A percentile compares a stretch with the other conserved stretches of the same genome.
Evolutionary conservation across 306 rosid genomes (phyloP).

Genomic region (Ziziphus jujuba): DNA sequence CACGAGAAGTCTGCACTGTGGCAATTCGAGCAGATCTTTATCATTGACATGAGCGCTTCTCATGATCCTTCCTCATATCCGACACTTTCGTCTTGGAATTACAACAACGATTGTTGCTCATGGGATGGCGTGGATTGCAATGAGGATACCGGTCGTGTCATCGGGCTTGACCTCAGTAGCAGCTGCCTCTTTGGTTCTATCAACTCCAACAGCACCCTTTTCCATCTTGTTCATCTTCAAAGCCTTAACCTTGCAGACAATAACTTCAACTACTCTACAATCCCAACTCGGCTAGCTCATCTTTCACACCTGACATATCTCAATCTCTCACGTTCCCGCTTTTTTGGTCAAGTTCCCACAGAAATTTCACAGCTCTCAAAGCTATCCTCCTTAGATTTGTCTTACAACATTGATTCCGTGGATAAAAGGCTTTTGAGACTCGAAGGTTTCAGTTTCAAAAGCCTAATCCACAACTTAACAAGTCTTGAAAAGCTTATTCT

Average conservation of each 20-base stretch:
- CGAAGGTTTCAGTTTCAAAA: not conserved
- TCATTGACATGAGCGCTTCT: too few relatives aligned
- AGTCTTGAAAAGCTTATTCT: not conserved
- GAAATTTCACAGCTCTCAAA: slow-evolving; percentile 18
- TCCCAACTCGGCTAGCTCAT: slow-evolving; percentile 12
- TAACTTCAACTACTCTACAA: slow-evolving; percentile 27
- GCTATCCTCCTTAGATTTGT: slow-evolving; percentile 15
- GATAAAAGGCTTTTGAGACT: too few relatives aligned
- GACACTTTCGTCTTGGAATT: not conserved
- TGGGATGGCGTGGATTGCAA: slow-evolving; percentile 19
- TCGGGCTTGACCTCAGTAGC: slow-evolving; percentile 11
- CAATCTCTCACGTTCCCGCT: not conserved
- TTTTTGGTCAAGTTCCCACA: slow-evolving; percentile 26
- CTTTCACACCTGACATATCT: slow-evolving; percentile 15
- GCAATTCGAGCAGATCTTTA: too few relatives aligned
- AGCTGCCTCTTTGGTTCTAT: slow-evolving; percentile 16
- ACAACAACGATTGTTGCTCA: not conserved
- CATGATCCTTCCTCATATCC: not conserved
- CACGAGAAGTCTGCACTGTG: too few relatives aligned
- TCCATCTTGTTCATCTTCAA: slow-evolving; percentile 21
- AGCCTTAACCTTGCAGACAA: slow-evolving; percentile 29
- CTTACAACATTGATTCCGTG: not conserved
- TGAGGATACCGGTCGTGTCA: slow-evolving; percentile 5
- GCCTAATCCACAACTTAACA: not conserved
- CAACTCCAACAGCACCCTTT: too few relatives aligned